Conservation (phyloP, 805 yeast species). For the Spathaspora gorwiae region DNA sequence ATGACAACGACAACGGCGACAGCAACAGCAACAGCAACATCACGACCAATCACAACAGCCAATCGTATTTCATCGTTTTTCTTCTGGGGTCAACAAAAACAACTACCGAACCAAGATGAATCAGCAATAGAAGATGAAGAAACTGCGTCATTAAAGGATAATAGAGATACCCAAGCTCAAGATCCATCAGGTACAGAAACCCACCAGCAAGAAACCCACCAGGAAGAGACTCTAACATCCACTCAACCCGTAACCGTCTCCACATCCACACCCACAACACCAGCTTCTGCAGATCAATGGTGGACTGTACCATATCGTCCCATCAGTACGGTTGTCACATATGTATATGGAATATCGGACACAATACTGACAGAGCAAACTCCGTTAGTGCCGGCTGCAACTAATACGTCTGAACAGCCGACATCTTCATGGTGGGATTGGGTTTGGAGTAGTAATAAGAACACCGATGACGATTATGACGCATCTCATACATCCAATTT, state of each 20-base stretch:
- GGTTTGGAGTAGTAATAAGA: slow-evolving; percentile 14
- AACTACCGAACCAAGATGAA: background rate
- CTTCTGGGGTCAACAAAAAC: slow-evolving; percentile 4
- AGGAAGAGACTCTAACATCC: background rate
- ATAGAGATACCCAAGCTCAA: background rate
- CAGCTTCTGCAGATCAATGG: slow-evolving; percentile 3
- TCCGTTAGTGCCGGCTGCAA: background rate
- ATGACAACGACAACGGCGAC: no score
- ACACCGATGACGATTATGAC: slow-evolving; percentile 9
- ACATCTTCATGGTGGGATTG: slow-evolving; percentile 21
- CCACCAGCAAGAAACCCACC: background rate
- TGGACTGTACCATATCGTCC: slow-evolving; percentile 6
- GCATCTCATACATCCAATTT: slow-evolving; percentile 19
- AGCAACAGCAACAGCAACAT: no score
- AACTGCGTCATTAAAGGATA: background rate
- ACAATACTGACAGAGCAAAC: background rate
- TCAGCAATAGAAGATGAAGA: background rate
- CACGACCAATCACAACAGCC: slow-evolving; percentile 2
- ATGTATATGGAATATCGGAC: slow-evolving; percentile 5
- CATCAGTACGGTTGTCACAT: slow-evolving; percentile 9
- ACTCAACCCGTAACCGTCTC: background rate
- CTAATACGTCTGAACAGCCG: background rate
- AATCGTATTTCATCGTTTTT: slow-evolving; percentile 1
- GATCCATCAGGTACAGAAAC: background rate
- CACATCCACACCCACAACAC: no score